phyloP scores from a whole-genome alignment of 495 filamentous ascomycete genomes.

The Trichoderma virens region DNA sequence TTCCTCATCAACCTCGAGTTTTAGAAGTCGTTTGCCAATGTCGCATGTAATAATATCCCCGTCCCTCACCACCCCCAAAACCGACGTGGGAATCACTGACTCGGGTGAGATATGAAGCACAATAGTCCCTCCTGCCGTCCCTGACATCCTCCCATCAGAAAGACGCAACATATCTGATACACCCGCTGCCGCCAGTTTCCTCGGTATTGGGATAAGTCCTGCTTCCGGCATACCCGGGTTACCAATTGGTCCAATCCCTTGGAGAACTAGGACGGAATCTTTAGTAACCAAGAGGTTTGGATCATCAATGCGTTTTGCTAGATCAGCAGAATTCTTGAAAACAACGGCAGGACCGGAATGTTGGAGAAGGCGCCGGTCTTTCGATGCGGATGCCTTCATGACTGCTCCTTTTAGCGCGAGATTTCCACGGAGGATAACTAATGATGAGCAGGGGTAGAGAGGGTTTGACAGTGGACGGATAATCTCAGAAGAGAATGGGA shows the following conservation, averaged over 20 bases:
- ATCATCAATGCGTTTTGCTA: slow-evolving; percentile 51
- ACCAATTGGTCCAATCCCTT: slow-evolving; percentile 55
- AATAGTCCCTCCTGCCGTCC: slow-evolving; percentile 61
- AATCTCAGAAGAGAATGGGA: slow-evolving; percentile 29
- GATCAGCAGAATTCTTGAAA: slow-evolving; percentile 47
- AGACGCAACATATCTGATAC: slow-evolving; percentile 59
- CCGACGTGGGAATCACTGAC: slow-evolving; percentile 45
- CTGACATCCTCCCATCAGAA: slow-evolving; percentile 60
- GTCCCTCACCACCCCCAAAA: slow-evolving; percentile 50
- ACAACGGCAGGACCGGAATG: slow-evolving; percentile 53
- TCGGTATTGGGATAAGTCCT: slow-evolving; percentile 55
- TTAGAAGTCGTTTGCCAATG: slow-evolving; percentile 34
- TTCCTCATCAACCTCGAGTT: slow-evolving; percentile 41
- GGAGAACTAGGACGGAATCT: slow-evolving; percentile 51
- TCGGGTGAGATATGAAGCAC: slow-evolving; percentile 59
- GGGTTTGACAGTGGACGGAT: slow-evolving; percentile 47
- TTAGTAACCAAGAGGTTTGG: slow-evolving; percentile 41
- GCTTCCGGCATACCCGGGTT: slow-evolving; percentile 66
- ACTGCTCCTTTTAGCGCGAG: slow-evolving; percentile 47
- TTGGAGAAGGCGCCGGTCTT: slow-evolving; percentile 38
- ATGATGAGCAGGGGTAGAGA: slow-evolving; percentile 46
- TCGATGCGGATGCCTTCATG: slow-evolving; percentile 56
- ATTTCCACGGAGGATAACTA: slow-evolving; percentile 49
- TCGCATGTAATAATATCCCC: slow-evolving; percentile 52
- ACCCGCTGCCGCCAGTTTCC: slow-evolving; percentile 48